Conservation (phyloP, 306 rosid genomes). For the Vigna trinervia region DNA sequence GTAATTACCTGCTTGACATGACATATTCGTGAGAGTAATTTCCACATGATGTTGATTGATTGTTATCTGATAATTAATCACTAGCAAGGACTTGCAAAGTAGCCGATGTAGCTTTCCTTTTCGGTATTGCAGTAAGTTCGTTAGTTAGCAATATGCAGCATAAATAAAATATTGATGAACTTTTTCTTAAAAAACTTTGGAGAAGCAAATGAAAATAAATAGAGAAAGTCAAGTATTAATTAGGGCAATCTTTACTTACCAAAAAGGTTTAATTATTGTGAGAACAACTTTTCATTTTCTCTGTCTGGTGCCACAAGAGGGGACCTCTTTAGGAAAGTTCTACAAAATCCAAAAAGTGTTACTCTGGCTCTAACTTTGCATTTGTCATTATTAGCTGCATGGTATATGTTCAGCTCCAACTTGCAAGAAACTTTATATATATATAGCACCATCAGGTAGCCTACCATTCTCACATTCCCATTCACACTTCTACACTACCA, state of each 20-base stretch:
- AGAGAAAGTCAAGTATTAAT: background rate
- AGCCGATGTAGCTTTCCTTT: background rate
- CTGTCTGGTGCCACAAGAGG: background rate
- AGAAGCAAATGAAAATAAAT: too few species aligned
- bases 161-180: too few species aligned
- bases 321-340: conserved; percentile 36
- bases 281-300: conserved; percentile 20
- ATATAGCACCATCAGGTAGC: conserved; percentile 35
- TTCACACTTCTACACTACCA: background rate
- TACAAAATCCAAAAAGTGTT: conserved; percentile 11
- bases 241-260: conserved; percentile 17
- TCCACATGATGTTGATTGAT: conserved; percentile 36
- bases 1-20: conserved; percentile 21
- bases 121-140: background rate
- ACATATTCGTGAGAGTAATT: conserved; percentile 8
- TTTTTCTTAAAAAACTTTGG: too few species aligned
- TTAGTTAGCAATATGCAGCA: background rate
- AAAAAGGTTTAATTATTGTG: conserved; percentile 34
- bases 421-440: conserved; percentile 41
- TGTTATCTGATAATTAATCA: conserved; percentile 19
- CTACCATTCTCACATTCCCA: conserved; percentile 14
- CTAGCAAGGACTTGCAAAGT: background rate
- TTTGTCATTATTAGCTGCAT: conserved; percentile 40
- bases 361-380: conserved; percentile 41
- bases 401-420: conserved; percentile 44